A percentile compares a stretch with the other conserved stretches of the same genome.
Conservation (phyloP, 176 grass and related monocot species). For the Musa itinerans region DNA sequence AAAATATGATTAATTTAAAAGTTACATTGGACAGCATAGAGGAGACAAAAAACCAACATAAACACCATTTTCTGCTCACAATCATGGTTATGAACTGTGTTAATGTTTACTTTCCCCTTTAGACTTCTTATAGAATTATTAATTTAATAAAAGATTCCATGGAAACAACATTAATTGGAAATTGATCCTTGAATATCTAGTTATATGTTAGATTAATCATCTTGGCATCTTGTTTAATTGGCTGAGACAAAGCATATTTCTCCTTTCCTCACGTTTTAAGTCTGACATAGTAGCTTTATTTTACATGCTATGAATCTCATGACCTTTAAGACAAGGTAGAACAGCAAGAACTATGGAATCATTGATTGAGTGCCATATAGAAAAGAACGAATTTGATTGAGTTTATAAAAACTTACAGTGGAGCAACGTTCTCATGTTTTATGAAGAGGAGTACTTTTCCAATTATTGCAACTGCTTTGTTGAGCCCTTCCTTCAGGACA, state of each 20-base stretch:
- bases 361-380: background rate
- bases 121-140: too few relatives aligned
- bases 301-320: background rate
- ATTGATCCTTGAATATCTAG: background rate
- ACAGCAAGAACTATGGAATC: background rate
- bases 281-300: background rate
- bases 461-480: constrained; percentile 47
- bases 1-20: too few relatives aligned
- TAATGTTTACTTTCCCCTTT: too few relatives aligned
- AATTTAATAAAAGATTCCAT: background rate
- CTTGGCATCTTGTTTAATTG: background rate
- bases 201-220: background rate
- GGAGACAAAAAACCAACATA: too few relatives aligned
- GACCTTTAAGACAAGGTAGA: background rate
- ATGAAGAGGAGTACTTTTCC: constrained; percentile 70
- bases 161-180: background rate
- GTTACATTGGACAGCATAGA: too few relatives aligned
- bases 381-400: constrained; percentile 6
- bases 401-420: constrained; percentile 54
- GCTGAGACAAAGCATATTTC: background rate
- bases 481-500: constrained; percentile 61
- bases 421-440: constrained; percentile 65
- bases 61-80: too few relatives aligned
- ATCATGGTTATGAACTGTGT: too few relatives aligned
- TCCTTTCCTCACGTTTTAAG: background rate